Conservation (phyloP, 805 yeast species). For the Pichia cabralensis region DNA sequence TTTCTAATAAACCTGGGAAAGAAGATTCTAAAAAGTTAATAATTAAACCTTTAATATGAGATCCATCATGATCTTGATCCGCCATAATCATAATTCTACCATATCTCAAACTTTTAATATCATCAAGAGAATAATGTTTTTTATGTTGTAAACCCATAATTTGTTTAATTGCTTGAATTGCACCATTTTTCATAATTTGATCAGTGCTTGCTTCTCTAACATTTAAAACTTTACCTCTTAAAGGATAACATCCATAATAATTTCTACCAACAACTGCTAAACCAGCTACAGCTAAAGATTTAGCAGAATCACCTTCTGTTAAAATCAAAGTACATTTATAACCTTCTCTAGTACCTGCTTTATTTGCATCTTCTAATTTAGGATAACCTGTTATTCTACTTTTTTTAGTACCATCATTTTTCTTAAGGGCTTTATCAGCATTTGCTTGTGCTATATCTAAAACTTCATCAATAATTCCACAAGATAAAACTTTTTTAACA, state of each 20-base stretch:
- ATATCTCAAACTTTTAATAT: conserved; percentile 68
- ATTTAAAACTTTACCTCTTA: conserved; percentile 88
- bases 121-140: conserved; percentile 55
- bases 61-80: conserved; percentile 99
- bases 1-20: conserved; percentile 83
- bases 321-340: conserved; percentile 84
- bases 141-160: conserved; percentile 94
- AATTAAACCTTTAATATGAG: conserved; percentile 91
- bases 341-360: conserved; percentile 91
- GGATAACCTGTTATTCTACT: conserved; percentile 80
- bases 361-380: conserved; percentile 90
- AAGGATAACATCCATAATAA: conserved; percentile 88
- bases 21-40: conserved; percentile 89
- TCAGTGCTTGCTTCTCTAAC: conserved; percentile 97
- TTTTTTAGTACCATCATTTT: conserved; percentile 80
- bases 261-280: conserved; percentile 93
- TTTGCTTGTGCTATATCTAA: conserved; percentile 78
- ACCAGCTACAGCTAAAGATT: conserved; percentile 86
- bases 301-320: conserved; percentile 97
- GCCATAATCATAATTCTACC: conserved; percentile 99
- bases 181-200: conserved; percentile 85
- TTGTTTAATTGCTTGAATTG: conserved; percentile 89
- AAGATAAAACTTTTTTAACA: conserved; percentile 59
- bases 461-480: conserved; percentile 64
- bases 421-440: conserved; percentile 78